Evolutionary conservation across 768 basidiomycete species (phyloP), one percentile per base, ranked within the genome.

Genomic region (Daedalea quercina): DNA sequence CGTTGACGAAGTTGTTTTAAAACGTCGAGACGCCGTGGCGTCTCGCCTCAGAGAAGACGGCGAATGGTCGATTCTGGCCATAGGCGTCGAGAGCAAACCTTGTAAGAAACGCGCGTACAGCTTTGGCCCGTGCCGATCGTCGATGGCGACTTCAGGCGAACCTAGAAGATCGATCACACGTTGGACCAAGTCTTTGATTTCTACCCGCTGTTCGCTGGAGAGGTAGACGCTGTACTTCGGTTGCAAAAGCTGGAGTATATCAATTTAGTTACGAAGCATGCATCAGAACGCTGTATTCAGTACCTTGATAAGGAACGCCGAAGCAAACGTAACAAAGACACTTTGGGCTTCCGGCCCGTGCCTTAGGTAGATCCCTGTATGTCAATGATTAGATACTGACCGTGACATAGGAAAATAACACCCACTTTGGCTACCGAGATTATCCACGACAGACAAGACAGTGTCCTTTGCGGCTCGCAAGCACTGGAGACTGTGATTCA

Each of bases 301-400:
- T 62, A 84, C 86, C 75, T 92, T 91, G 57, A 93, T 77, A 15
- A 93, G 73, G 73, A 92, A 92, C 1, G 89, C 84, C 9, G 84
- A 81, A 9, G 90, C 89, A 56, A 90, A 91, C 0, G 84, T 87
- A 23, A 83, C 76, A 59, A 91, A 89, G 9, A 91, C 82, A 54
- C 81, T 84, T 57, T 90, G 84, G 0, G 85, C 82, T 63, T 90
- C 88, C 1, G 89, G 87, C 0, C 87, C 89, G 62, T 87, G 85
- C 3, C 83, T 77, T 48, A 85, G 75, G 55, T 77, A 83, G 24
- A 73, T 69, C 45, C 73, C 81, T 82, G 65, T 20, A 53, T 54
- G 58, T 15, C 15, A 43, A 34, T 31, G n/a, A 26, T 17, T 6
- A 31, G 28, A 6, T 11, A 31, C 11, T 31, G 28, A 31, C 3